Conservation (phyloP, 2,329 filamentous ascomycete genomes). For the Penicillium sp. region DNA sequence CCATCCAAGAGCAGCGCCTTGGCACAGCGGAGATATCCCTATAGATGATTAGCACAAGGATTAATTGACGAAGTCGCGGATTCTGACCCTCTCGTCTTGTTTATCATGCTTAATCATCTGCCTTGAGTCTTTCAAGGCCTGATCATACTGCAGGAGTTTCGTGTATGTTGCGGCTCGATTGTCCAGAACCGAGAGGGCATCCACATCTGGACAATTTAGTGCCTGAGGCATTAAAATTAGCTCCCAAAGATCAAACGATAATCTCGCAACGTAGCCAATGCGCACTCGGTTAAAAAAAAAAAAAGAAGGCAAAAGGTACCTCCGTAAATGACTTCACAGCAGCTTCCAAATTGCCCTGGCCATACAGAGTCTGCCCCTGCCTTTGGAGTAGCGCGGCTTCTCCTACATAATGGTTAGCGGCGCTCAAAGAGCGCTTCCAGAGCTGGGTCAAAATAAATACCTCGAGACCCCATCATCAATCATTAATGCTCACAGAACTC, state of each 20-base stretch:
- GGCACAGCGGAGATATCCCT: constrained; percentile 63
- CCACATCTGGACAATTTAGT: constrained; percentile 38
- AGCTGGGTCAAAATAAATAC: not conserved
- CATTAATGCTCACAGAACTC: constrained; percentile 1
- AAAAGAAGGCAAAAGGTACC: constrained; percentile 31
- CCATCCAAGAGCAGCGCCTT: constrained; percentile 52
- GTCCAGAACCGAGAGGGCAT: constrained; percentile 54
- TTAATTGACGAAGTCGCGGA: not conserved
- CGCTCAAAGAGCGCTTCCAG: not conserved
- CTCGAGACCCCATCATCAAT: constrained; percentile 22
- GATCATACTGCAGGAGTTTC: constrained; percentile 56
- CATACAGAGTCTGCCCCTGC: constrained; percentile 50
- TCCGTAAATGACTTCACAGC: constrained; percentile 50
- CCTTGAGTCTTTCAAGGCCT: constrained; percentile 62
- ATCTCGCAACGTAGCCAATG: constrained; percentile 19
- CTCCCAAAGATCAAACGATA: not conserved
- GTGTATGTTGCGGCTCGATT: constrained; percentile 61
- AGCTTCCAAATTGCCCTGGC: constrained; percentile 47
- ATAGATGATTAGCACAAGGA: constrained; percentile 14
- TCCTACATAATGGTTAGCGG: constrained; percentile 19
- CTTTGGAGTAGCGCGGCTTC: constrained; percentile 36
- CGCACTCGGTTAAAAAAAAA: constrained; percentile 14
- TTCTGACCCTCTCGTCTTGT: constrained; percentile 54
- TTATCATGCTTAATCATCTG: constrained; percentile 59
- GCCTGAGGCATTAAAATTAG: constrained; percentile 34